Conservation (phyloP, 2,329 filamentous ascomycete species). For the Cladosporium sp. region DNA sequence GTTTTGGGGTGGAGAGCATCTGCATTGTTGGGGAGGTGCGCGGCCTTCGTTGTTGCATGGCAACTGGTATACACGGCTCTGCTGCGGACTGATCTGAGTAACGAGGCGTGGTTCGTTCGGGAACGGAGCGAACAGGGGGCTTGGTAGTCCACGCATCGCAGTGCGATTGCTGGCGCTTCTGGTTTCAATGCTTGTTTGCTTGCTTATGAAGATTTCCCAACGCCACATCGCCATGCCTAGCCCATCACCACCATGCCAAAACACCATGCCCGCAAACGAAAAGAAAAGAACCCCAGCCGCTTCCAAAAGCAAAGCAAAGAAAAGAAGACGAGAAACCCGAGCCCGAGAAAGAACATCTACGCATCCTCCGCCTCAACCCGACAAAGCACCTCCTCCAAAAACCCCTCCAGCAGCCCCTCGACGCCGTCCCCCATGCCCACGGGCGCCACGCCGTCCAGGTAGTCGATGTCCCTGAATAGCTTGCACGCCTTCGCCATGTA, state of each 20-base stretch:
- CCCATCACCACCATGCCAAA: not conserved
- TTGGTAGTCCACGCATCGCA: no score
- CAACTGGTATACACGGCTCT: no score
- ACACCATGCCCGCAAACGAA: not conserved
- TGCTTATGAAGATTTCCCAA: no score
- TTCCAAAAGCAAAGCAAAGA: not conserved
- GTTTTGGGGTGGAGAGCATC: no score
- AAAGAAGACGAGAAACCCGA: not conserved
- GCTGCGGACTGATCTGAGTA: no score
- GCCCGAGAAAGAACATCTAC: constrained; percentile 13
- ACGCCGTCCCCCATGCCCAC: constrained; percentile 93
- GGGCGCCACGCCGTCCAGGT: constrained; percentile 75
- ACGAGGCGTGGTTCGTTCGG: no score
- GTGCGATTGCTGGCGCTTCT: no score
- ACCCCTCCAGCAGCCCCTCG: constrained; percentile 79
- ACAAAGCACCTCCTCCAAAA: constrained; percentile 89
- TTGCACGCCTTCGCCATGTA: constrained; percentile 77
- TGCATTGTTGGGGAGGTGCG: no score
- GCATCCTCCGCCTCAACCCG: constrained; percentile 83
- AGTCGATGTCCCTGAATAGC: constrained; percentile 84
- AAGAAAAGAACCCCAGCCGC: not conserved
- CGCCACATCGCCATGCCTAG: no score
- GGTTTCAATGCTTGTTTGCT: no score
- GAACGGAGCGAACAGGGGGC: no score
- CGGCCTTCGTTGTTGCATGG: no score